phyloP scores from a whole-genome alignment of 371 early-diverging fungal species.

The Mortierella sp. region DNA sequence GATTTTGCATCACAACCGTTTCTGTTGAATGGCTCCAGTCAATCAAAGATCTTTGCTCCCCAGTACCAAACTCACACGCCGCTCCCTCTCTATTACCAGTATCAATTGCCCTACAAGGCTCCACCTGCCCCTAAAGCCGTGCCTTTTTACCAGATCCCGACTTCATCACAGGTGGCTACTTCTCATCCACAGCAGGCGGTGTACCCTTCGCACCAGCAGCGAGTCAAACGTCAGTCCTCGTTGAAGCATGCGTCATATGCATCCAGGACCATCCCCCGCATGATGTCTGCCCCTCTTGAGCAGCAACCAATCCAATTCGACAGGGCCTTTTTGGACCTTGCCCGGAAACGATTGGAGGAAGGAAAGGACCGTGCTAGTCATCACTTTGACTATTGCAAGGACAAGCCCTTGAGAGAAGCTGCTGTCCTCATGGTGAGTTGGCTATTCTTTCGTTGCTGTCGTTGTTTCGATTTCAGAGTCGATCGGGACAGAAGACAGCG shows the following conservation, averaged over 20 bases:
- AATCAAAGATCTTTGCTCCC: slow-evolving; percentile 46
- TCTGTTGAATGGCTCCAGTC: slow-evolving; percentile 28
- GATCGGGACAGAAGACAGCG: background rate
- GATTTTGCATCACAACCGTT: slow-evolving; percentile 25
- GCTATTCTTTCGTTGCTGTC: background rate
- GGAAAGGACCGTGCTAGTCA: slow-evolving; percentile 22
- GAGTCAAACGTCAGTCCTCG: slow-evolving; percentile 23
- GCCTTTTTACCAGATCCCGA: background rate
- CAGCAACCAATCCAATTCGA: slow-evolving; percentile 28
- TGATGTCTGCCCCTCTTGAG: slow-evolving; percentile 24
- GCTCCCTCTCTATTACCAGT: slow-evolving; percentile 28
- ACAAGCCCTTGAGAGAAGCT: slow-evolving; percentile 52
- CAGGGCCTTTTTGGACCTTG: slow-evolving; percentile 33
- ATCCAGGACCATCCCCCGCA: slow-evolving; percentile 32
- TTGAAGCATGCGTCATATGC: slow-evolving; percentile 34
- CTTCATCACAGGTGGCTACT: background rate
- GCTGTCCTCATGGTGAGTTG: slow-evolving; percentile 48
- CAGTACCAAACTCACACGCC: slow-evolving; percentile 31
- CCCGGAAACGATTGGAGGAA: slow-evolving; percentile 30
- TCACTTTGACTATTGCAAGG: slow-evolving; percentile 54
- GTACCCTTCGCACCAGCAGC: slow-evolving; percentile 38
- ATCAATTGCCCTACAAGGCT: slow-evolving; percentile 26
- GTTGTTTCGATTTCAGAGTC: background rate
- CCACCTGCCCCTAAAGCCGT: slow-evolving; percentile 21
- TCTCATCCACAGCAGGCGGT: background rate